phyloP scores from a whole-genome alignment of 1,284 basidiomycete species.

The Bondarzewia mesenterica region DNA sequence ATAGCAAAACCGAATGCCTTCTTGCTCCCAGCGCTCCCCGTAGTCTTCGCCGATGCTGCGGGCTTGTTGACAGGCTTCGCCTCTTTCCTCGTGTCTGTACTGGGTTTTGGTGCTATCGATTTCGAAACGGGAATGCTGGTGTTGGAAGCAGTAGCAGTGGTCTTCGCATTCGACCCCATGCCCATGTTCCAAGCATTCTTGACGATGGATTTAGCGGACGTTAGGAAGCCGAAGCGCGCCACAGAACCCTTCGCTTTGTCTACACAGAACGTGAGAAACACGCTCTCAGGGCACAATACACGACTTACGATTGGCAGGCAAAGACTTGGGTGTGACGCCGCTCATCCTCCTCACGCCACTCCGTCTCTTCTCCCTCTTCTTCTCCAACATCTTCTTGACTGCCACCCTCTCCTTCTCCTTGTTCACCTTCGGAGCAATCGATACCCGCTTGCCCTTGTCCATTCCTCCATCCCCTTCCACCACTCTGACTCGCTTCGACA shows the following conservation, averaged over 20 bases:
- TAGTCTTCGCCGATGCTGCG: too few species aligned
- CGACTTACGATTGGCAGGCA: constrained; percentile 16
- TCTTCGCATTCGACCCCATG: constrained; percentile 16
- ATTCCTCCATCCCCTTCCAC: constrained; percentile 20
- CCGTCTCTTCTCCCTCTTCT: constrained; percentile 52
- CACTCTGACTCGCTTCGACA: constrained; percentile 33
- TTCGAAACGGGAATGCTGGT: neutral
- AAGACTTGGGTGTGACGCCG: constrained; percentile 38
- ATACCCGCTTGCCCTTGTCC: constrained; percentile 24
- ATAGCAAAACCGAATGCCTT: neutral
- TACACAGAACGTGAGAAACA: constrained; percentile 1
- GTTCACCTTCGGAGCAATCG: constrained; percentile 17
- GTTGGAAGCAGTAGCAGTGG: neutral
- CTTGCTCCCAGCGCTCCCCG: neutral
- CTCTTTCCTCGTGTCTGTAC: neutral
- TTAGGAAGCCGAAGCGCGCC: constrained; percentile 29
- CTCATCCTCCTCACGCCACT: constrained; percentile 53
- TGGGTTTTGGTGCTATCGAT: neutral
- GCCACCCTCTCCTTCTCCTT: constrained; percentile 45
- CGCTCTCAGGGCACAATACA: neutral
- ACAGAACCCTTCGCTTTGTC: constrained; percentile 20
- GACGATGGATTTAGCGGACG: constrained; percentile 32
- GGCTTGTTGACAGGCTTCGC: neutral
- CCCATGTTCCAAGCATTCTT: constrained; percentile 30
- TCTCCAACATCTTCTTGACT: constrained; percentile 52